Conservation (phyloP, 306 rosid genomes). For the Alnus glutinosa region DNA sequence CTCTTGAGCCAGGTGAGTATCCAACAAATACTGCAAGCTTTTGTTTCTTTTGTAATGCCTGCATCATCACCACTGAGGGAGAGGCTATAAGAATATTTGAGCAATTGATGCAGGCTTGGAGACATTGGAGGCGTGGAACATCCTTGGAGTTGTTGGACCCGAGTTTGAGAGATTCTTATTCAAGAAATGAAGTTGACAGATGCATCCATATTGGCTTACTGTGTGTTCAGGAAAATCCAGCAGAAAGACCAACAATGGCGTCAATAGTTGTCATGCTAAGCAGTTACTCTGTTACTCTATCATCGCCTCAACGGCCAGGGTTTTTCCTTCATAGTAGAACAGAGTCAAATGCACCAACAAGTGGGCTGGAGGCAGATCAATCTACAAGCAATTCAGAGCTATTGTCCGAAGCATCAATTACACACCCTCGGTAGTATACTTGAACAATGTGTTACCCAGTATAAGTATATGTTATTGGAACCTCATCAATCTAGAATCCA, state of each 20-base stretch:
- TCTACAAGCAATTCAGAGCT: no score
- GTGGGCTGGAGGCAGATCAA: no score
- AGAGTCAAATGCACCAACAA: no score
- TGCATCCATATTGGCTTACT: constrained; percentile 54
- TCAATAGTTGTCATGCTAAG: constrained; percentile 46
- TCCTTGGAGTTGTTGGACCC: constrained; percentile 37
- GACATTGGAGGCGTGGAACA: constrained; percentile 37
- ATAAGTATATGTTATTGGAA: no score
- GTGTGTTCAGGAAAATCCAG: constrained; percentile 51
- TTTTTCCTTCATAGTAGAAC: constrained; percentile 3
- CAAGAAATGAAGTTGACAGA: constrained; percentile 37
- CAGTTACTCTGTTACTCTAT: constrained; percentile 34
- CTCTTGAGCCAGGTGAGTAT: constrained; percentile 52
- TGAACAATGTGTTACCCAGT: no score
- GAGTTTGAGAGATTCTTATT: constrained; percentile 22
- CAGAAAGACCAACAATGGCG: constrained; percentile 51
- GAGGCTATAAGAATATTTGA: not conserved
- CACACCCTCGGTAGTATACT: no score
- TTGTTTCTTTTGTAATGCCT: constrained; percentile 5
- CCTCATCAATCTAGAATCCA: no score
- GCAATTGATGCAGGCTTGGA: constrained; percentile 41
- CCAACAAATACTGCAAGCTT: not conserved
- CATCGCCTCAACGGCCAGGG: constrained; percentile 36
- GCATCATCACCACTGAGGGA: no score
- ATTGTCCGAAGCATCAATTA: no score